phyloP scores from a whole-genome alignment of 1,284 basidiomycete genomes.

The Ustilago loliicola region DNA sequence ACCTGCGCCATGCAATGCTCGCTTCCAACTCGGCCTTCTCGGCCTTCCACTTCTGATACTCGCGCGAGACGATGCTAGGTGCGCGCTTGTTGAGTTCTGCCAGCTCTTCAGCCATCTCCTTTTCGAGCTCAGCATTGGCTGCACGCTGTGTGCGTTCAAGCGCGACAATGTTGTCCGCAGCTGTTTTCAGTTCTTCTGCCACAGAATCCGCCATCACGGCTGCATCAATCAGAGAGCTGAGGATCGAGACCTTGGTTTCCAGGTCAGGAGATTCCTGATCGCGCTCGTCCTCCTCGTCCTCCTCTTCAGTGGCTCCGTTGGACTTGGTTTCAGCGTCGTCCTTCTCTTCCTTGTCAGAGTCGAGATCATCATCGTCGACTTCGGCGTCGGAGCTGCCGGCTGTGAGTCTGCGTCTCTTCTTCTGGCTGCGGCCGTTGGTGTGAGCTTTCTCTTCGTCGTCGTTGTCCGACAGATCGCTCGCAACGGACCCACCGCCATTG shows the following conservation, averaged over 20 bases:
- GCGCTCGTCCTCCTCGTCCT: conserved; percentile 11
- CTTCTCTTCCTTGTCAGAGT: neutral
- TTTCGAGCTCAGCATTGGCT: conserved; percentile 35
- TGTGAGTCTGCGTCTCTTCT: conserved; percentile 27
- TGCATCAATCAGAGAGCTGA: conserved; percentile 42
- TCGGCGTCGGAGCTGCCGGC: conserved; percentile 31
- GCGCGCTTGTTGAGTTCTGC: conserved; percentile 52
- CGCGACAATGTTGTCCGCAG: conserved; percentile 27
- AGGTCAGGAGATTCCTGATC: conserved; percentile 37
- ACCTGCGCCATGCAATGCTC: conserved; percentile 38
- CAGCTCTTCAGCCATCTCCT: conserved; percentile 46
- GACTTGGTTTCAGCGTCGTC: conserved; percentile 2
- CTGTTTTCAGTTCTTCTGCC: conserved; percentile 47
- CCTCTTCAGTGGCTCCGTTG: conserved; percentile 8
- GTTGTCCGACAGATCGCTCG: conserved; percentile 20
- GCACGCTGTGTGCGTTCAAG: conserved; percentile 30
- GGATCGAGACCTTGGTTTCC: conserved; percentile 46
- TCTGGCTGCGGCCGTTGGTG: conserved; percentile 11
- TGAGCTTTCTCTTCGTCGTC: conserved; percentile 14
- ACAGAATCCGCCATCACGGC: conserved; percentile 44
- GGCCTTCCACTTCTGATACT: conserved; percentile 47
- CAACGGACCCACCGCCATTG: conserved; percentile 10
- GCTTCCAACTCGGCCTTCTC: conserved; percentile 36
- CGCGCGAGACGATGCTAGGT: conserved; percentile 44
- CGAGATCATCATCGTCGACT: neutral